Base-by-base conservation (phyloP, 106 monocot genomes). In the Agapanthus africanus region DNA sequence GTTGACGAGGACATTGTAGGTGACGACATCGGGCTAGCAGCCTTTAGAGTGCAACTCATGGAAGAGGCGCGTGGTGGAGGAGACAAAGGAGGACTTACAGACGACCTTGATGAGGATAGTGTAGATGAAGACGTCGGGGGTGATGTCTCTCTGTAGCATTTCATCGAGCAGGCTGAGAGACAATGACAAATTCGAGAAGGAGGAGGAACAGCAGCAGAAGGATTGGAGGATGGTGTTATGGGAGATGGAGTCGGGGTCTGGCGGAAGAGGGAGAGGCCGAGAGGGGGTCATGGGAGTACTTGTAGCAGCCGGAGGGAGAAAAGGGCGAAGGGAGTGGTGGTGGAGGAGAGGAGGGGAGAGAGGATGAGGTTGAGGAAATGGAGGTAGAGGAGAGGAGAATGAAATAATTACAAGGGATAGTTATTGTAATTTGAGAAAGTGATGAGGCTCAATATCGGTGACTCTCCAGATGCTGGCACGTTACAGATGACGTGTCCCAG, bases 51-150 rank as follows among this genome's bases (percentile, higher is more conserved):
- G 61, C 91, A 95, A 91, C 63, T 95, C 95, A 40, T 85, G 81
- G 37, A 95, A 66, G 21, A 95, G 74, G 71, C 73, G 81, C 83
- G 86, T 85, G 13, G 79, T 91, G 37, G 83, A 63, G 23, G 34
- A 76, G 15, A 85, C 80, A n/a, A 90, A 90, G 47, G 61, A 85
- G 25, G 73, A 77, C 72, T 81, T 84, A 79, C 81, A 84, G 9
- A 81, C 67, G 10, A 87, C 85, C 68, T 95, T 87, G 22, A 95
- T 85, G 4, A 95, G 79, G 38, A 87, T 90, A 3, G 87, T 95
- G 78, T 95, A 95, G 16, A 91, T 95, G 81, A 95, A 85, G 33
- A 91, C 91, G 23, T 88, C 87, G 0, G 88, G 85, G 0, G 66
- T 39, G 63, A 82, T 83, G 6, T 50, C 67, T 9, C 75, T 46